Conservation (phyloP, 306 rosid genomes). For the Glycine latifolia region DNA sequence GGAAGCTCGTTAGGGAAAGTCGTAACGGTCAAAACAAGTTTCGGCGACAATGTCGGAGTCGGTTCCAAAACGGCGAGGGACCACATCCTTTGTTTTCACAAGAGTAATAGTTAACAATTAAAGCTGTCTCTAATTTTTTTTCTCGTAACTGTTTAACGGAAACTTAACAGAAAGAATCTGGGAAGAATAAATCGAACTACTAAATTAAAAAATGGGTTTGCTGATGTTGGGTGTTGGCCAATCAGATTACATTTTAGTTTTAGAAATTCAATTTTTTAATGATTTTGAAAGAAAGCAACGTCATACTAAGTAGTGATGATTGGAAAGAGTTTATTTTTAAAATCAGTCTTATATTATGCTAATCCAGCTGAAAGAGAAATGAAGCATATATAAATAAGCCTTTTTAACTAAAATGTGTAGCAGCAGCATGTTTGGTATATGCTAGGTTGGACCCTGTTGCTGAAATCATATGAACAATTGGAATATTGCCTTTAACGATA, state of each 20-base stretch:
- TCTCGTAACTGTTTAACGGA: constrained; percentile 32
- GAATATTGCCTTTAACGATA: neutral
- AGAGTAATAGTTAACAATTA: neutral
- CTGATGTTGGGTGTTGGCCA: neutral
- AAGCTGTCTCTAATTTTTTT: constrained; percentile 1
- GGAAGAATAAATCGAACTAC: neutral
- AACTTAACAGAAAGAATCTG: no score
- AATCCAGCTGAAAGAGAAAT: constrained; percentile 12
- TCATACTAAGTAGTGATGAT: neutral
- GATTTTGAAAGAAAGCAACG: neutral
- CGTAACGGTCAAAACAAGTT: constrained; percentile 51
- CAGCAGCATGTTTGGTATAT: neutral
- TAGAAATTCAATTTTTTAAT: no score
- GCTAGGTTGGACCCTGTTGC: constrained; percentile 34
- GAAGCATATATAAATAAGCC: neutral
- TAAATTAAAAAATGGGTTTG: neutral
- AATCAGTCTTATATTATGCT: neutral
- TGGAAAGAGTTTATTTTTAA: neutral
- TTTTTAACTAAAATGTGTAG: constrained; percentile 6
- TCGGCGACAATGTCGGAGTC: constrained; percentile 17
- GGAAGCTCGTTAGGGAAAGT: constrained; percentile 32
- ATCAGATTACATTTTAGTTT: no score
- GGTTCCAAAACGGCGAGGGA: constrained; percentile 20
- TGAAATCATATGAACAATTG: neutral
- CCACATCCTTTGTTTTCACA: constrained; percentile 19